These are phyloP conservation scores for Cercospora berteroae DNA, from an alignment of 2,329 filamentous ascomycete genomes.

Conservation along the genomic window DNA sequence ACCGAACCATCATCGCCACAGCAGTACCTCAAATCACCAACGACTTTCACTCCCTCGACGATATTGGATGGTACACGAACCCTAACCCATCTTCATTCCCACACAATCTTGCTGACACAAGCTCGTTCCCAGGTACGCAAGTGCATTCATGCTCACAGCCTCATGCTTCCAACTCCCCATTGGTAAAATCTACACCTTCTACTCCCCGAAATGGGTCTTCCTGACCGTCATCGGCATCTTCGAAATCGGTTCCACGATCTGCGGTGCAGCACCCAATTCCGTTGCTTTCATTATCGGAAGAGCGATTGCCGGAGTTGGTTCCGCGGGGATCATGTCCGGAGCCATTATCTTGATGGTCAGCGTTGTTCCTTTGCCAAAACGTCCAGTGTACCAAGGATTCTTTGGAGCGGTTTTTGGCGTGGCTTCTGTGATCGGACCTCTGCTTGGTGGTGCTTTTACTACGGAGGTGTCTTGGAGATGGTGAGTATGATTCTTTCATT, in stretches of 20 bases:
- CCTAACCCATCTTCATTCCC: not conserved
- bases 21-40: constrained; percentile 43
- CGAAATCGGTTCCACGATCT: constrained; percentile 57
- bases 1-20: constrained; percentile 38
- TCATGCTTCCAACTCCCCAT: constrained; percentile 47
- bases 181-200: constrained; percentile 50
- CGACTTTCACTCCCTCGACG: constrained; percentile 42
- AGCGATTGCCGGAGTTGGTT: constrained; percentile 43
- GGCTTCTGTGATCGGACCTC: constrained; percentile 44
- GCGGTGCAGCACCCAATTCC: constrained; percentile 43
- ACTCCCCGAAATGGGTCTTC: constrained; percentile 41
- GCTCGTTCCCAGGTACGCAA: constrained; percentile 15
- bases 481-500: not conserved
- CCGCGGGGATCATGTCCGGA: constrained; percentile 40
- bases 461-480: constrained; percentile 42
- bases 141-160: constrained; percentile 46
- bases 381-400: constrained; percentile 40
- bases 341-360: constrained; percentile 46
- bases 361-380: constrained; percentile 42
- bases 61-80: constrained; percentile 41
- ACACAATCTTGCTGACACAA: not conserved
- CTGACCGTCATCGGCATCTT: constrained; percentile 46
- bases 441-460: constrained; percentile 48
- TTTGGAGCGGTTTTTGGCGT: constrained; percentile 42
- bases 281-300: constrained; percentile 44